Base-by-base conservation (phyloP, 2,329 filamentous ascomycete genomes). In the Diaporthe humulicola region DNA sequence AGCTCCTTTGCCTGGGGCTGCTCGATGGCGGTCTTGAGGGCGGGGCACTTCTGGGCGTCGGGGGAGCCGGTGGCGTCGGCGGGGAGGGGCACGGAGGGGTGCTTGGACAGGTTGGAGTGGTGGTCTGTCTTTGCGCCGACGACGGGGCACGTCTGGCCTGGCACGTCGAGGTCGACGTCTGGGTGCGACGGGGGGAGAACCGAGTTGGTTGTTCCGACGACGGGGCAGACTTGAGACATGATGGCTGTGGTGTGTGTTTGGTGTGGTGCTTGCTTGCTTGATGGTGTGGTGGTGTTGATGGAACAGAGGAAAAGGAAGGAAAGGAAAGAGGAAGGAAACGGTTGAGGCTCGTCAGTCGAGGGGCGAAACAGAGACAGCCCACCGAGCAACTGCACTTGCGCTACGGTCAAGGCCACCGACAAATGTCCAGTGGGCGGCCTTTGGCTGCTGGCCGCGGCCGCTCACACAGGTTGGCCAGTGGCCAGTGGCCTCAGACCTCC, bases 61-160 rank as follows among this genome's bases (percentile, higher is more conserved):
- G 77, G 76, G 10, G 81, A 74, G n/a, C n/a, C n/a, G n/a, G n/a
- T n/a, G 74, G 78, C 79, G 73, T 76, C 78, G 33, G 56, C 73
- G 42, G 81, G 79, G 74, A 80, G 77, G 28, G 82, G 75, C 19
- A 85, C 81, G 22, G 79, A 75, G 3, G 85, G 84, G 79, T 86
- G 85, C 77, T 84, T 82, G 80, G 83, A 81, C 15, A 86, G 81
- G 78, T 82, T 79, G 72, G 79, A 73, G 78, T 86, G 84, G 77
- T 86, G 84, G 74, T 86, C 85, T 10, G 85, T 84, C 77, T 82
- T 76, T 17, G 85, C 85, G 61, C 84, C 84, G 38, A 86, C 84
- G 61, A 85, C 80, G 50, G 85, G 85, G 78, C 84, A 86, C 12
- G 77, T 82, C 76, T 85, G 84, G 42, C 84, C 84, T 0, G 84